Evolutionary conservation across 2,329 filamentous ascomycete species (phyloP).

Genomic region (Colletotrichum echinochloae): DNA sequence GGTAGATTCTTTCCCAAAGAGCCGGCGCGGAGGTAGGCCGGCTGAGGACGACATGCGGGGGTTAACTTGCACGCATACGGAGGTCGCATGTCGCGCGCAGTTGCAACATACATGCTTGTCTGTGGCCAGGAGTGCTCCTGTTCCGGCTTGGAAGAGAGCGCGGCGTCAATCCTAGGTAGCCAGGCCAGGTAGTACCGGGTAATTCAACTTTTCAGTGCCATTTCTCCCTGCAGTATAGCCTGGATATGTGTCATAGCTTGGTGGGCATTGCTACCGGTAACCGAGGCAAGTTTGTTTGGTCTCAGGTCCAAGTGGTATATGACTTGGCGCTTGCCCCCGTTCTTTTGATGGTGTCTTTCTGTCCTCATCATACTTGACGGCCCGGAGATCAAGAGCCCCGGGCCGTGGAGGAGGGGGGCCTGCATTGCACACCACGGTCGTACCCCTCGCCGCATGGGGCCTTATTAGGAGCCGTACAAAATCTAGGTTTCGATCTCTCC

Average conservation of each 20-base stretch:
- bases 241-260: background rate
- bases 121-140: constrained; percentile 18
- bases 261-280: too few species aligned
- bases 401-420: constrained; percentile 18
- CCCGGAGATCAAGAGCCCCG: constrained; percentile 31
- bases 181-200: constrained; percentile 35
- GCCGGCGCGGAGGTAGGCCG: constrained; percentile 19
- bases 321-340: too few species aligned
- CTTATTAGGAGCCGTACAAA: constrained; percentile 9
- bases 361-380: constrained; percentile 24
- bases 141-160: constrained; percentile 30
- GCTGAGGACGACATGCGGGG: constrained; percentile 21
- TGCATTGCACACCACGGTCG: constrained; percentile 32
- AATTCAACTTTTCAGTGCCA: constrained; percentile 34
- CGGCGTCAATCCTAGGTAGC: constrained; percentile 37
- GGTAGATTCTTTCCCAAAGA: constrained; percentile 25
- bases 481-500: constrained; percentile 15
- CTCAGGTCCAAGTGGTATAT: background rate
- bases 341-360: background rate
- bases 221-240: background rate
- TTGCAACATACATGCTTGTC: constrained; percentile 29
- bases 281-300: background rate
- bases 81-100: constrained; percentile 21
- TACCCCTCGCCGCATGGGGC: constrained; percentile 26
- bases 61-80: constrained; percentile 17